Conservation (phyloP, 164 flowering plant species). For the Magnolia sinica region DNA sequence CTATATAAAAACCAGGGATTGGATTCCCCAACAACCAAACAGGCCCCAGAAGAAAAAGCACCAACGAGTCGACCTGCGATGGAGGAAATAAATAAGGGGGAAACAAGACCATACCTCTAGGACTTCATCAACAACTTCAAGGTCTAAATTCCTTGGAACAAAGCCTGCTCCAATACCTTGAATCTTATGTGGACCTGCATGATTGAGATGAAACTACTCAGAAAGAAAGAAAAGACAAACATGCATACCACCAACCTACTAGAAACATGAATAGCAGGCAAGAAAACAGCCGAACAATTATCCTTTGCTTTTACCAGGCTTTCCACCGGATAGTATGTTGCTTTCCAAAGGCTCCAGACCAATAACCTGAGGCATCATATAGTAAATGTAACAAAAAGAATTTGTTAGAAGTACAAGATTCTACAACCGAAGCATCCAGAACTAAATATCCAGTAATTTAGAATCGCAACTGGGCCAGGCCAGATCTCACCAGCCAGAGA, state of each 20-base stretch:
- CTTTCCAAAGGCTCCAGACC: constrained; percentile 93
- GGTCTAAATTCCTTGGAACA: constrained; percentile 74
- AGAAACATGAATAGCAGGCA: background rate
- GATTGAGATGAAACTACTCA: constrained; percentile 1
- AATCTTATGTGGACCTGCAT: constrained; percentile 59
- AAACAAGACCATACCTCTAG: background rate
- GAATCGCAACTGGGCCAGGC: background rate
- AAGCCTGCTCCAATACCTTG: constrained; percentile 99
- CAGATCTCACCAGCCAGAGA: background rate
- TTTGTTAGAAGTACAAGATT: background rate
- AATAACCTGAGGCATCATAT: constrained; percentile 49
- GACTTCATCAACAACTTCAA: constrained; percentile 2
- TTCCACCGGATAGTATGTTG: constrained; percentile 90
- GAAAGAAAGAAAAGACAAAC: background rate
- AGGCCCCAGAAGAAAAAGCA: no score
- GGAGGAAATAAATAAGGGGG: background rate
- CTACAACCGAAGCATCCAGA: background rate
- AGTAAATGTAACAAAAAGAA: background rate
- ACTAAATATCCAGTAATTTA: background rate
- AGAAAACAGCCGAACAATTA: background rate
- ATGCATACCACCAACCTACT: background rate
- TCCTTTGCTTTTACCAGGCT: constrained; percentile 61
- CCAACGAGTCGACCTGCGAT: background rate
- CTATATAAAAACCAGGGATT: no score
- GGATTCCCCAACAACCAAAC: no score